Evolutionary conservation across 768 basidiomycete genomes (phyloP).

Genomic region (Podaxis rugospora): DNA sequence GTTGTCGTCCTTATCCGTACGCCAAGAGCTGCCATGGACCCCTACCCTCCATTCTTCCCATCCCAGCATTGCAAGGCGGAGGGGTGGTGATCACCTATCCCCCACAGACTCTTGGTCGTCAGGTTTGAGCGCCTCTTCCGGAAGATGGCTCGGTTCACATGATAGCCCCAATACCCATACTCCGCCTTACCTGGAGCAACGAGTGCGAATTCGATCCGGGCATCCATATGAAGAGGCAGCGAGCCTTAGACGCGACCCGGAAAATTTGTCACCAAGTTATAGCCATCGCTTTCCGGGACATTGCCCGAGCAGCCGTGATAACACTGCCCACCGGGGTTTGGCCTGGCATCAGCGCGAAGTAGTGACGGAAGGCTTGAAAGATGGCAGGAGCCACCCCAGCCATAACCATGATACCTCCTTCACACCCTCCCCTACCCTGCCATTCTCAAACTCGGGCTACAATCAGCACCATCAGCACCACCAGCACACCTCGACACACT

Average conservation of each 20-base stretch:
- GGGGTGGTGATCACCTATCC: conserved; percentile 1
- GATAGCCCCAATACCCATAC: conserved; percentile 2
- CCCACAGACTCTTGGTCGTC: conserved; percentile 7
- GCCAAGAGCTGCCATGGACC: conserved; percentile 8
- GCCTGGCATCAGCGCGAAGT: conserved; percentile 31
- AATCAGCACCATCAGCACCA: conserved; percentile 15
- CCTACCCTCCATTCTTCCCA: conserved; percentile 6
- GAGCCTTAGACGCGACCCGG: conserved; percentile 27
- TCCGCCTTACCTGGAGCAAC: conserved; percentile 26
- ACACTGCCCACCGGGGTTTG: conserved; percentile 17
- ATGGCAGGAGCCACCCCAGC: conserved; percentile 23
- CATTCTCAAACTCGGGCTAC: conserved; percentile 35
- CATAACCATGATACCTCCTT: conserved; percentile 28
- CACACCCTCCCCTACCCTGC: conserved; percentile 30
- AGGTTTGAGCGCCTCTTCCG: neutral
- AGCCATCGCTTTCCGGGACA: conserved; percentile 24
- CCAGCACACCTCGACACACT: conserved; percentile 18
- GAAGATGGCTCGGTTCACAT: conserved; percentile 10
- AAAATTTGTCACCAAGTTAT: conserved; percentile 20
- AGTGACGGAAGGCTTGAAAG: conserved; percentile 14
- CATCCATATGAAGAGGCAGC: conserved; percentile 31
- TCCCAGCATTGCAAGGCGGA: conserved; percentile 5
- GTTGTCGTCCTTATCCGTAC: conserved; percentile 4
- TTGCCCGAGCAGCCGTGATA: conserved; percentile 24
- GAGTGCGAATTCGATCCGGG: conserved; percentile 31